phyloP scores from a whole-genome alignment of 345 rosid species.

The Aurinia saxatilis region DNA sequence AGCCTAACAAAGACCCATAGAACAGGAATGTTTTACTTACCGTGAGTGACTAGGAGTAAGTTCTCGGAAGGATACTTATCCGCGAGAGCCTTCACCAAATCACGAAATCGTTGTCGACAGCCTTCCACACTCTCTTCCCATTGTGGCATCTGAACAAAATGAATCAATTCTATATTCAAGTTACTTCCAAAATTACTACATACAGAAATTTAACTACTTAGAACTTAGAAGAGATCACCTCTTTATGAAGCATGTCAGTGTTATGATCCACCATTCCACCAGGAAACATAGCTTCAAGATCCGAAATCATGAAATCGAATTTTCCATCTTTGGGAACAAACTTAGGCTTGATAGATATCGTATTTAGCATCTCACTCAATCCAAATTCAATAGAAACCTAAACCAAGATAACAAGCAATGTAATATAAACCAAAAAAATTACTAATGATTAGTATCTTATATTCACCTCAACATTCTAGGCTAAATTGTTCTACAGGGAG shows the following conservation, averaged over 20 bases:
- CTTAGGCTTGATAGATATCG: constrained; percentile 37
- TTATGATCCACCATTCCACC: constrained; percentile 50
- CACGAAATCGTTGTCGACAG: constrained; percentile 42
- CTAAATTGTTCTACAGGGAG: background rate
- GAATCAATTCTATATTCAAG: background rate
- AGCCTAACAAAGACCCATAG: background rate
- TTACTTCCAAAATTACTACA: background rate
- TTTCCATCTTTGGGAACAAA: constrained; percentile 53
- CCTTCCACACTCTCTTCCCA: constrained; percentile 53
- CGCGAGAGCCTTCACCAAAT: constrained; percentile 45
- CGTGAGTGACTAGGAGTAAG: constrained; percentile 75
- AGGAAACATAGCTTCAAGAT: constrained; percentile 58
- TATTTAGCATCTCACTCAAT: constrained; percentile 62
- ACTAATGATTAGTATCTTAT: background rate
- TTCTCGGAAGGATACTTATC: constrained; percentile 77
- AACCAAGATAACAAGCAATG: too few species aligned
- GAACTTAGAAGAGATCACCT: too few species aligned
- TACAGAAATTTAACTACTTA: too few species aligned
- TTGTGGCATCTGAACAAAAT: constrained; percentile 43
- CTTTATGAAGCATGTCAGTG: constrained; percentile 37
- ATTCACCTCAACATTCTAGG: background rate
- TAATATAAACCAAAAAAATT: too few species aligned
- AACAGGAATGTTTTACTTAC: constrained; percentile 24
- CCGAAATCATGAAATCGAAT: constrained; percentile 41
- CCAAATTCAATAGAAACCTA: constrained; percentile 80